Evolutionary conservation across 148 eudicot species (phyloP).

Genomic region (Amaranthus hypochondriacus): DNA sequence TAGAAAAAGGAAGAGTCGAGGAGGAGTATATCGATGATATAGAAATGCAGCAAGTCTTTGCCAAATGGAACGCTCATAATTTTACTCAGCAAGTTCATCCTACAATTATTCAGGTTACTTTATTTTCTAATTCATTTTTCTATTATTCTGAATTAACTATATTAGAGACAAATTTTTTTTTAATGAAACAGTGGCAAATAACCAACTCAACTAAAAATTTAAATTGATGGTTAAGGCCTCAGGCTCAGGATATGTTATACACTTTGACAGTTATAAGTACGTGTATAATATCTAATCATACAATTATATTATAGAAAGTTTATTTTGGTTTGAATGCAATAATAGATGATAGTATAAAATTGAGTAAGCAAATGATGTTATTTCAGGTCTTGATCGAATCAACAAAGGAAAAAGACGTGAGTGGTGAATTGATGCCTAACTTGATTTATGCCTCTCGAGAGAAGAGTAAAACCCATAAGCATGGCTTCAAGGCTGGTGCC

Average conservation of each 20-base stretch:
- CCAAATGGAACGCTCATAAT: conserved; percentile 34
- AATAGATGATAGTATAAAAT: too few species aligned
- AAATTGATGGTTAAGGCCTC: too few species aligned
- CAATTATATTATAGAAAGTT: too few species aligned
- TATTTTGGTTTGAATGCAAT: too few species aligned
- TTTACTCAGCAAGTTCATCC: conserved; percentile 65
- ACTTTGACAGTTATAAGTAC: too few species aligned
- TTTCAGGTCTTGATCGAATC: conserved; percentile 43
- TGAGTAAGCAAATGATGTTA: not conserved
- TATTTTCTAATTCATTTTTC: not conserved
- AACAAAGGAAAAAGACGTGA: conserved; percentile 33
- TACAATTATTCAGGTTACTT: conserved; percentile 49
- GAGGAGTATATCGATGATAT: conserved; percentile 37
- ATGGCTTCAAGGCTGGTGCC: conserved; percentile 87
- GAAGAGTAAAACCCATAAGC: conserved; percentile 42
- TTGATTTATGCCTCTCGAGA: conserved; percentile 64
- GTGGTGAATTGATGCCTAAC: conserved; percentile 51
- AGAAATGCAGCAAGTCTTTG: conserved; percentile 30
- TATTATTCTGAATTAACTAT: too few species aligned
- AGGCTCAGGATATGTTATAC: too few species aligned
- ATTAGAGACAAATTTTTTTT: too few species aligned
- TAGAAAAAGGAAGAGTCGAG: conserved; percentile 40
- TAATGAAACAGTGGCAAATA: too few species aligned
- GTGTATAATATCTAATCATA: too few species aligned
- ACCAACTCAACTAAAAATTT: too few species aligned